Conservation (phyloP, 306 rosid species). For the Bauhinia variegata region DNA sequence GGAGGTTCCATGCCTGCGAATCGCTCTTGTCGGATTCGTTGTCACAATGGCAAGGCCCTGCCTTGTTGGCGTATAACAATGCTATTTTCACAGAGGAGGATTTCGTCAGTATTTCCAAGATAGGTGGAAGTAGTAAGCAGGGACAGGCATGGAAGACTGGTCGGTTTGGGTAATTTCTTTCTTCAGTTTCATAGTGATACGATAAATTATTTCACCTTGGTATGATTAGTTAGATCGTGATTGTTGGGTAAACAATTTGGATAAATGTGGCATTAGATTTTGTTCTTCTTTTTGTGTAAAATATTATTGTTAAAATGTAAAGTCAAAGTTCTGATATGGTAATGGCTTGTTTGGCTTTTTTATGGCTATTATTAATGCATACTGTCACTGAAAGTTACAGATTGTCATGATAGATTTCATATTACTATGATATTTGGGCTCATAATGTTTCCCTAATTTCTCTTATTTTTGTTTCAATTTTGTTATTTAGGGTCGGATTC, state of each 20-base stretch:
- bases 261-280: no score
- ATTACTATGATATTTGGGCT: constrained; percentile 19
- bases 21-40: constrained; percentile 64
- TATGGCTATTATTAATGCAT: no score
- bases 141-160: constrained; percentile 86
- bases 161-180: constrained; percentile 75
- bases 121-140: constrained; percentile 92
- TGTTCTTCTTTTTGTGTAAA: not conserved
- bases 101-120: constrained; percentile 85
- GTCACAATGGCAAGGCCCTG: constrained; percentile 91
- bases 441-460: constrained; percentile 29
- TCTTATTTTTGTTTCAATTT: constrained; percentile 24
- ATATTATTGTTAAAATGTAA: not conserved
- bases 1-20: constrained; percentile 58
- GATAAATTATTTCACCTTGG: not conserved
- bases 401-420: not conserved
- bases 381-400: not conserved
- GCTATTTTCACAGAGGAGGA: constrained; percentile 90
- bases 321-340: constrained; percentile 27
- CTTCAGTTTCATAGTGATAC: not conserved
- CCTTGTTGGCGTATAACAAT: constrained; percentile 83
- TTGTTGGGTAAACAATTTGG: not conserved
- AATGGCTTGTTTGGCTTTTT: not conserved
- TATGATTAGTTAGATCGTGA: not conserved
- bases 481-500: constrained; percentile 82